Percentiles rank a stretch among this genome's conserved stretches.
These are phyloP conservation scores for Penicillium roqueforti DNA, from an alignment of 495 filamentous ascomycete genomes.

Conservation along the genomic window DNA sequence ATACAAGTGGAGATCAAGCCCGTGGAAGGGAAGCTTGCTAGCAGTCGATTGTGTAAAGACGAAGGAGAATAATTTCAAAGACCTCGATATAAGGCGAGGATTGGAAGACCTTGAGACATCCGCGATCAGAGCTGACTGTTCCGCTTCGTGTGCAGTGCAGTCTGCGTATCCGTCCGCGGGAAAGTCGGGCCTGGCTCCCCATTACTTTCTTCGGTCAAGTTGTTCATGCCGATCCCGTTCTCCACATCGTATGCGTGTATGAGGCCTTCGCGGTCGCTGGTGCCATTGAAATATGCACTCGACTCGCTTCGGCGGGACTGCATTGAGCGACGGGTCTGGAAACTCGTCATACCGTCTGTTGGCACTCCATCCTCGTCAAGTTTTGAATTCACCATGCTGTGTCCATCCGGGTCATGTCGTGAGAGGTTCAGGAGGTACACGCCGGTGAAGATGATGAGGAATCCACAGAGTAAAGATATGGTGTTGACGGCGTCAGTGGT, in stretches of 20 bases:
- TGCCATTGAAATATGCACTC: conserved; percentile 50
- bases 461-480: conserved; percentile 86
- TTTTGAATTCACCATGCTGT: conserved; percentile 58
- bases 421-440: conserved; percentile 97
- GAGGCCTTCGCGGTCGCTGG: conserved; percentile 67
- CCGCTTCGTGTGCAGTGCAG: conserved; percentile 35
- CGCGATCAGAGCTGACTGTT: conserved; percentile 34
- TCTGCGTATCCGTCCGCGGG: conserved; percentile 26
- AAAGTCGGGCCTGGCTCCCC: conserved; percentile 46
- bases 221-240: conserved; percentile 58
- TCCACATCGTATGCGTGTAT: conserved; percentile 81
- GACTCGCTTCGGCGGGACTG: conserved; percentile 72
- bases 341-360: conserved; percentile 83
- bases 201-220: conserved; percentile 69
- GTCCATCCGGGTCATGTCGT: conserved; percentile 82
- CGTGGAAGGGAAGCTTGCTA: conserved; percentile 8
- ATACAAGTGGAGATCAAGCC: conserved; percentile 25
- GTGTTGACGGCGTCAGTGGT: conserved; percentile 92
- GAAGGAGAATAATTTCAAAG: conserved; percentile 15
- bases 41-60: background rate
- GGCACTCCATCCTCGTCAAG: conserved; percentile 70
- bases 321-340: conserved; percentile 89
- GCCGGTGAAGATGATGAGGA: conserved; percentile 93
- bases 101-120: background rate
- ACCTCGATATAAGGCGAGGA: conserved; percentile 17